phyloP scores from a whole-genome alignment of 768 basidiomycete species.

The Cystofilobasidium capitatum region DNA sequence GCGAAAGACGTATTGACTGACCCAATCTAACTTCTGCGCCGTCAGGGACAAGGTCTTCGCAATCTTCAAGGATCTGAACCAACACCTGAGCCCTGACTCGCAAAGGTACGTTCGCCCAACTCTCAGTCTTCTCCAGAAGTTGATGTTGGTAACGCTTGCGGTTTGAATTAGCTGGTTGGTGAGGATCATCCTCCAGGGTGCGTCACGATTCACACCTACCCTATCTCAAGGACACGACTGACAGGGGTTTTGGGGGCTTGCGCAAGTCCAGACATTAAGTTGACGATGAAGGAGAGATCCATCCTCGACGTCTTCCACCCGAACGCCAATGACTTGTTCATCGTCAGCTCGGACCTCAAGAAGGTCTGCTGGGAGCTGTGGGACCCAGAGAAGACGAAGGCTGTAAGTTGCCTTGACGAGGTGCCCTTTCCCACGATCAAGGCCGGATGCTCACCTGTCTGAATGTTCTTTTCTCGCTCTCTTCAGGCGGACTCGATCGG shows the following conservation, averaged over 20 bases:
- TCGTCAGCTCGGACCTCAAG: constrained; percentile 92
- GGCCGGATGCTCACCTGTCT: no score
- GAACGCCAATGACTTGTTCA: constrained; percentile 86
- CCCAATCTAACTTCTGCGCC: neutral
- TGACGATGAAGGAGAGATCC: constrained; percentile 55
- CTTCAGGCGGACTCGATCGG: no score
- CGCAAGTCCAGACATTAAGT: neutral
- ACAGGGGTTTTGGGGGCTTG: constrained; percentile 34
- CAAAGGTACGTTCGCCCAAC: constrained; percentile 46
- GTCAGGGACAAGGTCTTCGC: neutral
- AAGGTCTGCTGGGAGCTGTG: constrained; percentile 82
- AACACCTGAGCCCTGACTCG: constrained; percentile 66
- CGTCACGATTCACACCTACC: no score
- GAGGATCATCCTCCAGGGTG: constrained; percentile 91
- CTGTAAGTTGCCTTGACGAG: neutral
- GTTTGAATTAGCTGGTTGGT: constrained; percentile 59
- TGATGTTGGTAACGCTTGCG: neutral
- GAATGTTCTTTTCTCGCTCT: no score
- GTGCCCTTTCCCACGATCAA: neutral
- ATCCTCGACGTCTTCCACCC: constrained; percentile 86
- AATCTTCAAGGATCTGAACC: constrained; percentile 8
- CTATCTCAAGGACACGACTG: constrained; percentile 79
- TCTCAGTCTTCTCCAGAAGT: neutral
- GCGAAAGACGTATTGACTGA: no score
- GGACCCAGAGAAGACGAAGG: constrained; percentile 46